Conservation (phyloP, 1,139 yeast genomes). For the Protomyces arabidopsidicola region DNA sequence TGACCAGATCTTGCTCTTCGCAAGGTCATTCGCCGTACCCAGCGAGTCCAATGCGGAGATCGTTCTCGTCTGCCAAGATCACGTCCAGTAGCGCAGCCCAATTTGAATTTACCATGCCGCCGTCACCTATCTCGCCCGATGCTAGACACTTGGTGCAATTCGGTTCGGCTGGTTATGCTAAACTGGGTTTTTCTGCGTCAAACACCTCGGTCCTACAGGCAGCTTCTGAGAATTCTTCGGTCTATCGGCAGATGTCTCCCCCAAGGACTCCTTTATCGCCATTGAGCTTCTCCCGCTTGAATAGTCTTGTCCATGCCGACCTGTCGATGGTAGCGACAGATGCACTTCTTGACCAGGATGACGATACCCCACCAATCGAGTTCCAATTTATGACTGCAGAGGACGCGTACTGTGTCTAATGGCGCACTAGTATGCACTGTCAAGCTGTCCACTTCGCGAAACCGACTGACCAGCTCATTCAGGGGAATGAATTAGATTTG, state of each 20-base stretch:
- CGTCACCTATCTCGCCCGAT: conserved; percentile 13
- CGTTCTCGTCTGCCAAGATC: conserved; percentile 3
- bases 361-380: not conserved
- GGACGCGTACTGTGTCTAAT: not conserved
- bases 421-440: too few relatives aligned
- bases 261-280: conserved; percentile 23
- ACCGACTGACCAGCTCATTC: too few relatives aligned
- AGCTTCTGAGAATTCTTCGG: too few relatives aligned
- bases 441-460: too few relatives aligned
- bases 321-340: not conserved
- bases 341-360: not conserved
- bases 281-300: conserved; percentile 1
- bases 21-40: conserved; percentile 12
- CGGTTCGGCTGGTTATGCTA: too few relatives aligned
- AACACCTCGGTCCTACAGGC: too few relatives aligned
- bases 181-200: too few relatives aligned
- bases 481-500: too few relatives aligned
- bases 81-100: not conserved
- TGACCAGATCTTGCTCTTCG: not conserved
- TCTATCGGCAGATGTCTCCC: not conserved
- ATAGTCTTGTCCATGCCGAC: conserved; percentile 1
- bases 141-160: too few relatives aligned
- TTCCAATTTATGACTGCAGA: not conserved
- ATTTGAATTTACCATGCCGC: conserved; percentile 3
- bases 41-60: conserved; percentile 9